Conservation (phyloP, 129 eudicot genomes). For the Pseudognaphalium luteoalbum region DNA sequence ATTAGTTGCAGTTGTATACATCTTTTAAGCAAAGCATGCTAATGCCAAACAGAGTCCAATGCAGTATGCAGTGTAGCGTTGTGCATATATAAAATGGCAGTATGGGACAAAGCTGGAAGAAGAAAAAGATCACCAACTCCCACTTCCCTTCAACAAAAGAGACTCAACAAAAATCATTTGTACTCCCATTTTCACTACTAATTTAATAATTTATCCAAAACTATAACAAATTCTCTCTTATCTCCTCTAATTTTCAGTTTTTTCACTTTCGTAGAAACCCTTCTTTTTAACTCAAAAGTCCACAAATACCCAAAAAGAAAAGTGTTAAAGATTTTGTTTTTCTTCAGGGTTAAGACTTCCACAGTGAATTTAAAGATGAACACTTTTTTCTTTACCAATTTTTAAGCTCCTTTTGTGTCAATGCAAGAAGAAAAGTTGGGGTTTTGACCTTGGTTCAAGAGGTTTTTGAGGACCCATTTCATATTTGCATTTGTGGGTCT, state of each 20-base stretch:
- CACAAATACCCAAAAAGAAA: conserved; percentile 29
- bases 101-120: conserved; percentile 47
- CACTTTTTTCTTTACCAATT: conserved; percentile 18
- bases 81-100: conserved; percentile 32
- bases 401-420: conserved; percentile 26
- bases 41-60: conserved; percentile 28
- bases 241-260: background rate
- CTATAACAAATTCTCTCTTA: conserved; percentile 17
- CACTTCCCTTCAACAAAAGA: conserved; percentile 55
- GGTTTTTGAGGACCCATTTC: conserved; percentile 47
- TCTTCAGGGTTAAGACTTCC: conserved; percentile 28
- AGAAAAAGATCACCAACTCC: conserved; percentile 63
- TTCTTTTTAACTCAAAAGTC: conserved; percentile 26
- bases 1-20: conserved; percentile 7
- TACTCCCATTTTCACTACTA: background rate
- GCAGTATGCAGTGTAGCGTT: conserved; percentile 16
- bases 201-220: conserved; percentile 1
- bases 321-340: conserved; percentile 23
- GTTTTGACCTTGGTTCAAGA: conserved; percentile 28
- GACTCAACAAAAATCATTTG: conserved; percentile 6
- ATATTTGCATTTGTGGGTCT: conserved; percentile 36
- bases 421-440: conserved; percentile 43
- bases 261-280: conserved; percentile 21
- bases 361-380: conserved; percentile 11
- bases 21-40: conserved; percentile 34